These are phyloP conservation scores for Claviceps sp. DNA, from an alignment of 2,329 filamentous ascomycete species.

Conservation along the genomic window DNA sequence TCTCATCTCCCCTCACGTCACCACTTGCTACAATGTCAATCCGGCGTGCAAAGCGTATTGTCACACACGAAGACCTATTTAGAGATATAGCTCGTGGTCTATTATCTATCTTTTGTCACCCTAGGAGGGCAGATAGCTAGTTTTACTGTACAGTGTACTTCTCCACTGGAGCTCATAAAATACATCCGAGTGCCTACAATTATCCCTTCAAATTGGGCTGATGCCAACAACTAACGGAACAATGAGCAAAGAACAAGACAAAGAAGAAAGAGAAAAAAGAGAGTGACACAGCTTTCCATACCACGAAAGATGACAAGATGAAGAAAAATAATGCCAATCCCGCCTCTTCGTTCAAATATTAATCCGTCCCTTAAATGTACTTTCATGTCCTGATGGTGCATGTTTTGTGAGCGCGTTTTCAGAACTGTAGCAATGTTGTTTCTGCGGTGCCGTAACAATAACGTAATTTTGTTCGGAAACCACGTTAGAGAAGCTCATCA, in stretches of 20 bases:
- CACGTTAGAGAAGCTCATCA: slow-evolving; percentile 6
- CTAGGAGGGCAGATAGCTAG: slow-evolving; percentile 6
- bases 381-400: not conserved
- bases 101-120: slow-evolving; percentile 7
- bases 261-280: not conserved
- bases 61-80: not conserved
- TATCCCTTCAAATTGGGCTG: not conserved
- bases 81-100: slow-evolving; percentile 6
- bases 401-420: not conserved
- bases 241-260: not conserved
- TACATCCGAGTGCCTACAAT: slow-evolving; percentile 2
- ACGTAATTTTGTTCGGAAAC: not conserved
- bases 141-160: slow-evolving; percentile 6
- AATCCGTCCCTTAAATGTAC: slow-evolving; percentile 1
- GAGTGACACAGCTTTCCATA: not conserved
- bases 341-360: slow-evolving; percentile 2
- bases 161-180: slow-evolving; percentile 6
- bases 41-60: not conserved
- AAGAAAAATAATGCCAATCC: not conserved
- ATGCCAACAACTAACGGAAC: not conserved
- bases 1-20: not conserved
- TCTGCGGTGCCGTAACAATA: slow-evolving; percentile 2
- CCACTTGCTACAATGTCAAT: not conserved
- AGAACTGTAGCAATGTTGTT: not conserved
- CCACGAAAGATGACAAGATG: slow-evolving; percentile 1